Percentiles rank a stretch among this genome's conserved stretches.
Evolutionary conservation across 1,139 yeast species (phyloP).

Genomic region (Pichia sp.): DNA sequence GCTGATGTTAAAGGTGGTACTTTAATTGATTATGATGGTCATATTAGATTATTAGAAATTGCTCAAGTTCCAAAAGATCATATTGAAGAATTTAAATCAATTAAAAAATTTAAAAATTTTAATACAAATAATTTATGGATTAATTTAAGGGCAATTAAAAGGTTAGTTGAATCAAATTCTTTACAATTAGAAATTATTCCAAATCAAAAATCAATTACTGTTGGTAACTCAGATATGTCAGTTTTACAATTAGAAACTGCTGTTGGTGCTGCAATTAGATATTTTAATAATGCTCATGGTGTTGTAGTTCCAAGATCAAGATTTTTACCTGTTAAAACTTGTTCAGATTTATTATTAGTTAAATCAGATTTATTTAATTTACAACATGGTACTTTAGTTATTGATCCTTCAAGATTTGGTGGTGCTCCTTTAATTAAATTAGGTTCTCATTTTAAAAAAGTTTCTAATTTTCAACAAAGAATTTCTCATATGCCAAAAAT

Average conservation of each 20-base stretch:
- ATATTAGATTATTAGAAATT: constrained; percentile 89
- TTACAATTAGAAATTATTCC: constrained; percentile 93
- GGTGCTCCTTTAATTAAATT: constrained; percentile 92
- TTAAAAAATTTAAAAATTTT: constrained; percentile 95
- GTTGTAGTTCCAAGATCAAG: constrained; percentile 97
- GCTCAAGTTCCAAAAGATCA: constrained; percentile 99
- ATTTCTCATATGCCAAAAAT: constrained; percentile 95
- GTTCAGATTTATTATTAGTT: constrained; percentile 88
- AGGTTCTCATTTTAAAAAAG: constrained; percentile 95
- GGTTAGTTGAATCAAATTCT: constrained; percentile 78
- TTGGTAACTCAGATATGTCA: constrained; percentile 71
- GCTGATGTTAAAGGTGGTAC: constrained; percentile 99
- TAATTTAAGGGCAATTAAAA: constrained; percentile 87
- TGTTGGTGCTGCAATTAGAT: constrained; percentile 98
- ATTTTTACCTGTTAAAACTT: constrained; percentile 96
- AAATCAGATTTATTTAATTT: constrained; percentile 92
- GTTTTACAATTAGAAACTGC: constrained; percentile 97
- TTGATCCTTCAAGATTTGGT: constrained; percentile 85
- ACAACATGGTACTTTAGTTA: constrained; percentile 84
- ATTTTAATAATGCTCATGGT: constrained; percentile 93
- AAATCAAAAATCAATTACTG: constrained; percentile 74
- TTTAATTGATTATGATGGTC: constrained; percentile 90
- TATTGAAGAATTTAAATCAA: constrained; percentile 95
- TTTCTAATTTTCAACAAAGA: constrained; percentile 81
- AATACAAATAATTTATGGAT: constrained; percentile 98